A percentile compares a stretch with the other conserved stretches of the same genome.
phyloP scores from a whole-genome alignment of 2,329 filamentous ascomycete genomes.

The Ceratocystis variospora region DNA sequence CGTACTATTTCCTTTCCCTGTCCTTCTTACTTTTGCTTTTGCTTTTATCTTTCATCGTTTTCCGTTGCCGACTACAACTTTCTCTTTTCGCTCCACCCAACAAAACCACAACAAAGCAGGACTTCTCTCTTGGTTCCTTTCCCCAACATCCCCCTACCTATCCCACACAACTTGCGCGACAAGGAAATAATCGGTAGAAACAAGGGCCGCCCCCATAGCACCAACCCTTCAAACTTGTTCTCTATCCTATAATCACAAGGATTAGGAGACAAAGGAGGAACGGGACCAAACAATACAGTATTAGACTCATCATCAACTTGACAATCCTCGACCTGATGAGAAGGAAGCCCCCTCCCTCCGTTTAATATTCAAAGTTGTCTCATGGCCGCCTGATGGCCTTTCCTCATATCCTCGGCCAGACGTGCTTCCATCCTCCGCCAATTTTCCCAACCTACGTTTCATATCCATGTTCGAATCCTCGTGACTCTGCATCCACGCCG shows the following conservation, averaged over 20 bases:
- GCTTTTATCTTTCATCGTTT: neutral
- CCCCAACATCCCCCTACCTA: neutral
- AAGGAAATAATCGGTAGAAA: neutral
- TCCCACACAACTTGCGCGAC: neutral
- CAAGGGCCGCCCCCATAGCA: neutral
- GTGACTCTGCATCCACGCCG: neutral
- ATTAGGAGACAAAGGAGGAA: neutral
- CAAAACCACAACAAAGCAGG: neutral
- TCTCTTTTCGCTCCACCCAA: neutral
- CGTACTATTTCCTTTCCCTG: neutral
- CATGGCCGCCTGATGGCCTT: conserved; percentile 6
- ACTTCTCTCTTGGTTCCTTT: neutral
- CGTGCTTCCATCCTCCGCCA: neutral
- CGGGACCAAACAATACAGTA: neutral
- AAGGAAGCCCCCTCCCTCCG: neutral
- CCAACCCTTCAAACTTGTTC: neutral
- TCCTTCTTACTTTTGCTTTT: neutral
- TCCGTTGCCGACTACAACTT: neutral
- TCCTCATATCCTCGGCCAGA: neutral
- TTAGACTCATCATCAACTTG: neutral
- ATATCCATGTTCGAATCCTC: conserved; percentile 4
- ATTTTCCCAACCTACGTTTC: neutral
- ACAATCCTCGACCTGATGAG: neutral
- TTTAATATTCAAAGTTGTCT: neutral
- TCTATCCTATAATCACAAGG: neutral